Evolutionary conservation across 306 rosid genomes (phyloP).

Genomic region (Trichosanthes truncata): DNA sequence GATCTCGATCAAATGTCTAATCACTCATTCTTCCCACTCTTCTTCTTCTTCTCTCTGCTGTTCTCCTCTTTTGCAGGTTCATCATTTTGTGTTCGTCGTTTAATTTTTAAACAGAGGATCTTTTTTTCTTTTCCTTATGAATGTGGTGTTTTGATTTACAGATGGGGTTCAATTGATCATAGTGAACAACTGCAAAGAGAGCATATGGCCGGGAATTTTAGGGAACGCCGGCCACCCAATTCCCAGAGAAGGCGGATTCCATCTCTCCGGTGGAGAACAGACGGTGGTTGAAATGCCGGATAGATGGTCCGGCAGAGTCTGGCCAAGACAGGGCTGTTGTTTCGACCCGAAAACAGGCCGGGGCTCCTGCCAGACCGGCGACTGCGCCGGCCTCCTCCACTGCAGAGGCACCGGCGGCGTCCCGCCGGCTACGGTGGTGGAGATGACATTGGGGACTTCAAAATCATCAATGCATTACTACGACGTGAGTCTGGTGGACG

Average conservation of each 20-base stretch:
- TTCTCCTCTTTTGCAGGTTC: not conserved
- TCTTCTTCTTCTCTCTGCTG: not conserved
- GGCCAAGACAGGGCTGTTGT: constrained; percentile 72
- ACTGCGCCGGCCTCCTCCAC: constrained; percentile 45
- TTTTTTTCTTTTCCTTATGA: not conserved
- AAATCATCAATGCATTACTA: constrained; percentile 46
- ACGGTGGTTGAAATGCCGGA: constrained; percentile 27
- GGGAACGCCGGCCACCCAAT: constrained; percentile 40
- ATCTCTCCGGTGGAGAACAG: constrained; percentile 43
- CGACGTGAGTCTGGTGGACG: constrained; percentile 67
- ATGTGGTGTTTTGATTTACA: constrained; percentile 8
- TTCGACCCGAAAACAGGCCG: constrained; percentile 30
- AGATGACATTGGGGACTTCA: constrained; percentile 57
- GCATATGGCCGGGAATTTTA: constrained; percentile 68
- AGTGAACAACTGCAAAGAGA: constrained; percentile 60
- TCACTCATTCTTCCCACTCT: not conserved
- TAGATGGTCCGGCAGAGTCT: constrained; percentile 65
- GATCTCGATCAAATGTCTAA: not conserved
- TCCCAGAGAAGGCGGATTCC: constrained; percentile 54
- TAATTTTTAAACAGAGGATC: not conserved
- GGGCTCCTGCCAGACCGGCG: constrained; percentile 55
- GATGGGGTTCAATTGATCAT: constrained; percentile 46
- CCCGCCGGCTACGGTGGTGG: constrained; percentile 56
- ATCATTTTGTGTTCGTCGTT: not conserved
- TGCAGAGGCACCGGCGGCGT: constrained; percentile 51